phyloP scores from a whole-genome alignment of 2,329 filamentous ascomycete species.

The Hypoxylon sp. region DNA sequence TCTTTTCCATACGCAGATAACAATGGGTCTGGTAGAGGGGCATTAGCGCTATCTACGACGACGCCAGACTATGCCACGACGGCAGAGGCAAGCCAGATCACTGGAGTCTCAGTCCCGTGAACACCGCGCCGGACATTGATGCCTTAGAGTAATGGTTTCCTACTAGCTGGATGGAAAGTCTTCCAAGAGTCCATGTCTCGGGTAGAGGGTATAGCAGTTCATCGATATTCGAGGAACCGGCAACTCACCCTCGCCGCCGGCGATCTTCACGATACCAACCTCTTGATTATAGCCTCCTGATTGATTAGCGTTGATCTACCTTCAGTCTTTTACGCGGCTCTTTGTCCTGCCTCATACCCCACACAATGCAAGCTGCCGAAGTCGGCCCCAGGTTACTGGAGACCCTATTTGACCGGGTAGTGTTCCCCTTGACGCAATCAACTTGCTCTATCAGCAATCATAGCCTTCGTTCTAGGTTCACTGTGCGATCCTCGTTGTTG shows the following conservation, averaged over 20 bases:
- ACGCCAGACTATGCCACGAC: slow-evolving; percentile 42
- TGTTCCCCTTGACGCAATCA: slow-evolving; percentile 46
- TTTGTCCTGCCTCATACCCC: slow-evolving; percentile 47
- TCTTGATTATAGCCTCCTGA: slow-evolving; percentile 29
- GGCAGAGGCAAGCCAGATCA: slow-evolving; percentile 29
- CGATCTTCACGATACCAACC: slow-evolving; percentile 43
- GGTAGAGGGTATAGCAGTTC: slow-evolving; percentile 27
- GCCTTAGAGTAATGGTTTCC: slow-evolving; percentile 32
- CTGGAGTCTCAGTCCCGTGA: slow-evolving; percentile 33
- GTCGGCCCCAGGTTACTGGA: slow-evolving; percentile 46
- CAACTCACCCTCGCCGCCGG: slow-evolving; percentile 34
- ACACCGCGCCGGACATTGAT: slow-evolving; percentile 33
- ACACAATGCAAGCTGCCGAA: slow-evolving; percentile 48
- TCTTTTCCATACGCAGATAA: slow-evolving; percentile 32
- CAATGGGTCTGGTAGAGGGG: slow-evolving; percentile 32
- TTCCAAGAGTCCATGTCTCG: slow-evolving; percentile 16
- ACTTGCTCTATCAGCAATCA: slow-evolving; percentile 28
- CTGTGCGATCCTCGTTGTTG: slow-evolving; percentile 22
- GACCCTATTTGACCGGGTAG: slow-evolving; percentile 40
- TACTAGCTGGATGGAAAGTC: slow-evolving; percentile 1
- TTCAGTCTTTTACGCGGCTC: slow-evolving; percentile 38
- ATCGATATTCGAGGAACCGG: slow-evolving; percentile 27
- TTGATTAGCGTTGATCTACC: slow-evolving; percentile 41
- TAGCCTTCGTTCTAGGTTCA: slow-evolving; percentile 15
- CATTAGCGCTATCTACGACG: slow-evolving; percentile 36